phyloP scores from a whole-genome alignment of 352 stramenopile species.

The Phytopythium boreale region DNA sequence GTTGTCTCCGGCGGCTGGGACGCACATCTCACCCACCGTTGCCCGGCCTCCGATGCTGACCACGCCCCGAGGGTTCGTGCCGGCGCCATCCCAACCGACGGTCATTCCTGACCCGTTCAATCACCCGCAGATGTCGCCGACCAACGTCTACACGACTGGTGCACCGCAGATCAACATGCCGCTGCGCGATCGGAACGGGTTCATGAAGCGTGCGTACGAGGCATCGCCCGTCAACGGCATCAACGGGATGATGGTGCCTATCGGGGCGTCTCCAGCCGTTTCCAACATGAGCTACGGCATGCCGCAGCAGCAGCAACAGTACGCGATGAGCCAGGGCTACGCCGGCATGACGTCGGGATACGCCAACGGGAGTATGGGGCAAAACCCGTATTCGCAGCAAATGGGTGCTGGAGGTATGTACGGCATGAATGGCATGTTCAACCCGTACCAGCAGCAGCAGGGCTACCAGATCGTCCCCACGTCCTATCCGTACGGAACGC shows the following conservation, averaged over 20 bases:
- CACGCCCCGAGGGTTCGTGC: background rate
- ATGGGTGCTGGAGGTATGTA: conserved; percentile 22
- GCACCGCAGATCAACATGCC: conserved; percentile 56
- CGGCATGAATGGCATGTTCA: conserved; percentile 29
- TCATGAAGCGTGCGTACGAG: conserved; percentile 47
- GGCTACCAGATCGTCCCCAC: conserved; percentile 31
- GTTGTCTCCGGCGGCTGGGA: background rate
- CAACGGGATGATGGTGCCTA: conserved; percentile 21
- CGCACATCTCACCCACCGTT: conserved; percentile 2
- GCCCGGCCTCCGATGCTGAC: conserved; percentile 6
- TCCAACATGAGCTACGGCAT: conserved; percentile 38
- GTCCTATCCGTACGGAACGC: conserved; percentile 41
- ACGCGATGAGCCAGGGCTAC: conserved; percentile 15
- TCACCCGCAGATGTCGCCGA: conserved; percentile 33
- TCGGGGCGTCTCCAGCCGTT: conserved; percentile 14
- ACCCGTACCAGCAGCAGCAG: conserved; percentile 40
- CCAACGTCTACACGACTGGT: conserved; percentile 22
- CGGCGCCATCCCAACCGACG: conserved; percentile 2
- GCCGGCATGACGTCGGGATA: conserved; percentile 12
- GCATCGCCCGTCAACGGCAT: conserved; percentile 27
- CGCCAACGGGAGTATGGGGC: background rate
- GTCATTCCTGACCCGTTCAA: conserved; percentile 28
- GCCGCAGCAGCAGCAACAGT: conserved; percentile 3
- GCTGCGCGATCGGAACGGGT: conserved; percentile 50
- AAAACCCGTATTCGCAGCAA: background rate